Conservation (phyloP, 495 filamentous ascomycete genomes). For the Lasiosphaeria miniovina region DNA sequence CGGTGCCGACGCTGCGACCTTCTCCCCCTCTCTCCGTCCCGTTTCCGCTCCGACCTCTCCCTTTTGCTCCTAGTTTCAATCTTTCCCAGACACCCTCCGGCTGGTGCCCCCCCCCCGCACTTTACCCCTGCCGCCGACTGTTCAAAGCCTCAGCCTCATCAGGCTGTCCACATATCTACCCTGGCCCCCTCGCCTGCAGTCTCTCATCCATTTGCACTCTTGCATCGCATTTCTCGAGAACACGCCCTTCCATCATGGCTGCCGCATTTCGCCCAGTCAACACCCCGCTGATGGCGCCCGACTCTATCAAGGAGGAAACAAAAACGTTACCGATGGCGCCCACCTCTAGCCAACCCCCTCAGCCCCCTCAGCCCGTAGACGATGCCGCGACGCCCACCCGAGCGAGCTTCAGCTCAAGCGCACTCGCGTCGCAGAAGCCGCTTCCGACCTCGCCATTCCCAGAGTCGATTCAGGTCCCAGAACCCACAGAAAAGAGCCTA, state of each 20-base stretch:
- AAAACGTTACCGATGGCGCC: conserved; percentile 62
- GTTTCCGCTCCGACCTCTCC: conserved; percentile 24
- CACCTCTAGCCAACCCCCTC: conserved; percentile 42
- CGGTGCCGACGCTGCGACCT: conserved; percentile 10
- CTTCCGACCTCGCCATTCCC: conserved; percentile 58
- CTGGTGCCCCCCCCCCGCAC: conserved; percentile 26
- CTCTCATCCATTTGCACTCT: conserved; percentile 16
- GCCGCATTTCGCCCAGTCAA: conserved; percentile 74
- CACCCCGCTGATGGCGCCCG: conserved; percentile 58
- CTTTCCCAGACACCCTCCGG: conserved; percentile 30
- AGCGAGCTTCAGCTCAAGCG: conserved; percentile 47
- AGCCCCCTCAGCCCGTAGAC: conserved; percentile 36
- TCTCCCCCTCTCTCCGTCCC: conserved; percentile 15
- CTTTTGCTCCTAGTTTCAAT: conserved; percentile 28
- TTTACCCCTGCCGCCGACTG: conserved; percentile 32
- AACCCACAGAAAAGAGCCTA: conserved; percentile 36
- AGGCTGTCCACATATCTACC: conserved; percentile 32
- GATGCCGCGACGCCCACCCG: conserved; percentile 61
- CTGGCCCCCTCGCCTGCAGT: conserved; percentile 19
- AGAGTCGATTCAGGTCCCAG: conserved; percentile 48
- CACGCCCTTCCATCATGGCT: conserved; percentile 36
- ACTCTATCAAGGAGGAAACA: conserved; percentile 41
- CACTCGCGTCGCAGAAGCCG: conserved; percentile 55
- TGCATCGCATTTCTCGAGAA: conserved; percentile 15
- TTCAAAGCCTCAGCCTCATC: conserved; percentile 36